These are phyloP conservation scores for Penicillium angulare DNA, from an alignment of 495 filamentous ascomycete species.

Conservation along the genomic window DNA sequence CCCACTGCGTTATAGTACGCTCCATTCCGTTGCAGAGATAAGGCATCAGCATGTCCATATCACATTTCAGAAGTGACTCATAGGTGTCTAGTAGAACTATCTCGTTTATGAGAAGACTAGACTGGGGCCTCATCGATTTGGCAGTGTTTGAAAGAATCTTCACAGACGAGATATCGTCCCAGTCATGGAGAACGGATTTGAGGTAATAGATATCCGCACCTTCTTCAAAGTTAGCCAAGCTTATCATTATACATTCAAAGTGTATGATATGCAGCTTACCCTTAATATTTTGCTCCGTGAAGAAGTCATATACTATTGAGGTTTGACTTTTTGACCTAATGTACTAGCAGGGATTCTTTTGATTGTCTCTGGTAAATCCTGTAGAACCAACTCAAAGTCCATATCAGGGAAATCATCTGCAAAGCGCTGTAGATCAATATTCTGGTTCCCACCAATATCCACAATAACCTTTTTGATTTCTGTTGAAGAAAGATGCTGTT, in stretches of 20 bases:
- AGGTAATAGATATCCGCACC: conserved; percentile 1
- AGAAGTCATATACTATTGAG: background rate
- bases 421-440: background rate
- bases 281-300: background rate
- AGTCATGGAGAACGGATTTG: conserved; percentile 1
- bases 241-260: too few relatives aligned
- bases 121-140: background rate
- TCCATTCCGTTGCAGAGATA: conserved; percentile 1
- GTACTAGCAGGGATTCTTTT: background rate
- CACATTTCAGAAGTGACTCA: background rate
- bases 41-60: conserved; percentile 1
- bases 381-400: background rate
- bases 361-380: background rate
- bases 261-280: background rate
- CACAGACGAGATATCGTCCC: background rate
- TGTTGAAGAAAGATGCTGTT: background rate
- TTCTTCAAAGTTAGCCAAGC: background rate
- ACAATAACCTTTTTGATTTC: background rate
- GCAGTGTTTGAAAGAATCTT: conserved; percentile 1
- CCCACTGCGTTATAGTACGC: background rate
- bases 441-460: background rate
- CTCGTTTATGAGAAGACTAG: background rate
- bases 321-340: background rate
- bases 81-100: background rate
- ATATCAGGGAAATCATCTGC: background rate